Conservation (phyloP, 106 monocot genomes). For the Platanthera guangdongensis region DNA sequence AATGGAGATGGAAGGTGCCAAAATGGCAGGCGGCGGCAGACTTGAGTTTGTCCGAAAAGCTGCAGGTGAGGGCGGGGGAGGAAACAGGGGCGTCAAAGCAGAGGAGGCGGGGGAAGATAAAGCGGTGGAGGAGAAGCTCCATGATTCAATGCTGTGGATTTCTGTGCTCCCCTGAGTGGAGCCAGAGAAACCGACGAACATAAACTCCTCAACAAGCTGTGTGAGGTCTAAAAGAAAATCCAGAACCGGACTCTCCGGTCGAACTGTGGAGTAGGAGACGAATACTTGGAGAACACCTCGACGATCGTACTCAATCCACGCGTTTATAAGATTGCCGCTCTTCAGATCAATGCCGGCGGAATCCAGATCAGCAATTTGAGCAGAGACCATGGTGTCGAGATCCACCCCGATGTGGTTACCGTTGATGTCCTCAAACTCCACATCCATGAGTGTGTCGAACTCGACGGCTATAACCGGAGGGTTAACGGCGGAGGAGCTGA, state of each 20-base stretch:
- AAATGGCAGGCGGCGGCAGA: not conserved
- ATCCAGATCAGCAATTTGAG: slow-evolving; percentile 58
- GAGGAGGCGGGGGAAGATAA: slow-evolving; percentile 11
- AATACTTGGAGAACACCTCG: slow-evolving; percentile 38
- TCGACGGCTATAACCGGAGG: slow-evolving; percentile 55
- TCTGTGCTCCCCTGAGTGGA: slow-evolving; percentile 97
- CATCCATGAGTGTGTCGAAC: slow-evolving; percentile 89
- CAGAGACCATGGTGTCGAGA: slow-evolving; percentile 61
- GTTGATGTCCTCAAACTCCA: slow-evolving; percentile 70
- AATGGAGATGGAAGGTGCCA: slow-evolving; percentile 16
- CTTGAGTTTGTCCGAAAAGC: not conserved
- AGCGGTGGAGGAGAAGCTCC: slow-evolving; percentile 70
- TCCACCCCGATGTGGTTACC: slow-evolving; percentile 92
- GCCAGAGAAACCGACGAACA: slow-evolving; percentile 87
- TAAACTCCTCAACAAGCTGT: slow-evolving; percentile 35
- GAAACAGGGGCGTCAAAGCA: not conserved
- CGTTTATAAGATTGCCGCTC: slow-evolving; percentile 65
- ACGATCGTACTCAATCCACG: slow-evolving; percentile 68
- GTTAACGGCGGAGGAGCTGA: slow-evolving; percentile 22
- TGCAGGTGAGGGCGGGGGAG: slow-evolving; percentile 3
- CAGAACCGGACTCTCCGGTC: slow-evolving; percentile 43
- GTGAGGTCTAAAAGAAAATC: slow-evolving; percentile 53
- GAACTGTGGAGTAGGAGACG: slow-evolving; percentile 63
- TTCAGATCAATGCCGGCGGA: slow-evolving; percentile 47
- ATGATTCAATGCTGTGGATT: slow-evolving; percentile 80